These are phyloP conservation scores for Neofusicoccum parvum DNA, from an alignment of 2,329 filamentous ascomycete genomes.

Conservation along the genomic window DNA sequence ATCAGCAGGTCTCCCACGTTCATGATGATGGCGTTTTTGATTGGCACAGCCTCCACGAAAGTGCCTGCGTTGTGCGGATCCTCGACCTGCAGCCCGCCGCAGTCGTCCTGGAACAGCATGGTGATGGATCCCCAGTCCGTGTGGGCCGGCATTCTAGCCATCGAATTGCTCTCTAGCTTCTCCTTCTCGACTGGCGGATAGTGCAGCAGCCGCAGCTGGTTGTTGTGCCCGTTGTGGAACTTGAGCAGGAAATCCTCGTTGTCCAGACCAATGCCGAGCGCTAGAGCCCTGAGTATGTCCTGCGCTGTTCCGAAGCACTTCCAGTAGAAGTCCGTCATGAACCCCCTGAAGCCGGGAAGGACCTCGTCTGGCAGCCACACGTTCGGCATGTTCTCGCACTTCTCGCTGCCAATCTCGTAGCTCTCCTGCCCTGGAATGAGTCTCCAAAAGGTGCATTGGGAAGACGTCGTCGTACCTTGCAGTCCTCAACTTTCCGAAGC, in stretches of 20 bases:
- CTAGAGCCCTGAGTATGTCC: constrained; percentile 51
- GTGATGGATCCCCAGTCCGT: constrained; percentile 53
- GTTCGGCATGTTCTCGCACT: constrained; percentile 46
- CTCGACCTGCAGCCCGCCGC: constrained; percentile 56
- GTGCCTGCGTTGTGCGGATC: constrained; percentile 10
- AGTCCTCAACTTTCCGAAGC: constrained; percentile 51
- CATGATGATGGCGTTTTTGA: constrained; percentile 20
- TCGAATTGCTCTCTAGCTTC: constrained; percentile 45
- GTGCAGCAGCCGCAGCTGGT: constrained; percentile 63
- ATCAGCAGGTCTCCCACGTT: constrained; percentile 20
- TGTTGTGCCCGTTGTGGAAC: constrained; percentile 58
- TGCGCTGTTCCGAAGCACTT: constrained; percentile 47
- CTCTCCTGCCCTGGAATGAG: constrained; percentile 30
- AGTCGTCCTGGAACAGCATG: constrained; percentile 53
- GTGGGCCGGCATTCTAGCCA: constrained; percentile 55
- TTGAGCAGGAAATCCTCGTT: constrained; percentile 49
- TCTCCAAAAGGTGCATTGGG: not conserved
- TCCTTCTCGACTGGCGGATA: constrained; percentile 55
- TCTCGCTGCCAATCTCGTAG: constrained; percentile 51
- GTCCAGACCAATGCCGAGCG: constrained; percentile 51
- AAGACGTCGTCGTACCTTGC: constrained; percentile 45
- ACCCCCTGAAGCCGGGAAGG: constrained; percentile 49
- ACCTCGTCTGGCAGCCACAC: constrained; percentile 51
- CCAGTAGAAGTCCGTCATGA: constrained; percentile 55
- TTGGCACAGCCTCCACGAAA: constrained; percentile 8